phyloP scores from a whole-genome alignment of 768 basidiomycete species.

The Gautieria morchelliformis region DNA sequence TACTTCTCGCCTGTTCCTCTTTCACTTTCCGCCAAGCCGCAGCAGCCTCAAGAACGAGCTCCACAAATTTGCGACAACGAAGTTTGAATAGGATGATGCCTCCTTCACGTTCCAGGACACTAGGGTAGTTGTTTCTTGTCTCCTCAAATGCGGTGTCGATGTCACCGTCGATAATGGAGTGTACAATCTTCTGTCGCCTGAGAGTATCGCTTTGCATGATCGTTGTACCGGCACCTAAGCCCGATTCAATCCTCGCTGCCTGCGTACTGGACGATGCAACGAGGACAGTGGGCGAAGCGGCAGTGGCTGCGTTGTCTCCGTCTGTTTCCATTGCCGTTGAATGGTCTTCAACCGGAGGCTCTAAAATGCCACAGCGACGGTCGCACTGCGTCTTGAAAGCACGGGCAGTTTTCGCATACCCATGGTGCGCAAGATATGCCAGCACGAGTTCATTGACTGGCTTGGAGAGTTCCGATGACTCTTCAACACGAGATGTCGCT shows the following conservation, averaged over 20 bases:
- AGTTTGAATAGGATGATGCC: slow-evolving; percentile 74
- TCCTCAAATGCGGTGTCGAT: slow-evolving; percentile 58
- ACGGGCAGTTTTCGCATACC: slow-evolving; percentile 63
- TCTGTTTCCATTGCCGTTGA: slow-evolving; percentile 25
- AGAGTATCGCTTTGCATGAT: slow-evolving; percentile 41
- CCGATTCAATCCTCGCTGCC: neutral
- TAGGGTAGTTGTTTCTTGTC: slow-evolving; percentile 46
- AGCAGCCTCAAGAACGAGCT: slow-evolving; percentile 63
- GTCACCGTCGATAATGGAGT: slow-evolving; percentile 58
- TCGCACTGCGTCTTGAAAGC: slow-evolving; percentile 48
- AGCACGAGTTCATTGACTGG: slow-evolving; percentile 67
- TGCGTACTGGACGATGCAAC: slow-evolving; percentile 22
- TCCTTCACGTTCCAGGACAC: slow-evolving; percentile 55
- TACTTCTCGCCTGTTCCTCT: slow-evolving; percentile 33
- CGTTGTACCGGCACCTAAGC: slow-evolving; percentile 3
- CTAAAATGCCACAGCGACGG: neutral
- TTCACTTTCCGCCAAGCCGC: slow-evolving; percentile 44
- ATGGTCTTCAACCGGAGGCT: slow-evolving; percentile 5
- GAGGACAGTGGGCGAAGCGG: slow-evolving; percentile 8
- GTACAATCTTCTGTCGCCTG: slow-evolving; percentile 60
- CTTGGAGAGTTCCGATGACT: slow-evolving; percentile 2
- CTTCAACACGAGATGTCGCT: neutral
- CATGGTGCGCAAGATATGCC: slow-evolving; percentile 77
- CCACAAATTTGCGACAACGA: slow-evolving; percentile 78
- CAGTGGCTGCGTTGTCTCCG: slow-evolving; percentile 27